Base-by-base conservation (phyloP, 495 filamentous ascomycete species). In the Lophiostoma macrostomum region DNA sequence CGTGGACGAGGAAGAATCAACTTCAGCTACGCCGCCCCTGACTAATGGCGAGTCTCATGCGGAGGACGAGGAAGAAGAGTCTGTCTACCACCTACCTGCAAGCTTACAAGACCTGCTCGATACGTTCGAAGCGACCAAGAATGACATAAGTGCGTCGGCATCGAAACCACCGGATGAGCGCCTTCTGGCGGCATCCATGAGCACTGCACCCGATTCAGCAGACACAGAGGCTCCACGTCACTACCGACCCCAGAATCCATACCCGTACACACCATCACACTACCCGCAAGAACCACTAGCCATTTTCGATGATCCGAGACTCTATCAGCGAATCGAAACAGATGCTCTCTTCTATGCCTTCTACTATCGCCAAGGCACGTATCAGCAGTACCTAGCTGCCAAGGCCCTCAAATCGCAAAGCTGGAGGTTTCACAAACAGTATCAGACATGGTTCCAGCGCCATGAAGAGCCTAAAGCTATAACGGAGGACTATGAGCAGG, bases 331-430 rank as follows among this genome's bases (percentile, higher is more conserved):
- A 27, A 91, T 97, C 41, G 93, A 98, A 57, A 88, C 91, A 3
- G 93, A 98, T 63, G 91, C 90, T 1, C 77, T 98, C n/a, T 98
- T 98, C 70, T 98, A 97, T 69, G 85, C 95, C 43, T 98, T 98
- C 71, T 98, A 98, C 74, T 98, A 98, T 74, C 87, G 91, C 19
- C 93, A 98, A 63, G 89, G 88, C 16, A 88, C 90, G 0, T 93
- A 95, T 65, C 90, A 96, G 64, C 93, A 98, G 66, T 96, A 90
- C 62, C 76, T 98, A n/a, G 88, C 93, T 0, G 93, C 94, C 4
- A 95, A 95, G 70, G 87, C 93, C 16, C 73, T 98, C 27, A 97
- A 97, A 65, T 85, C 87, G 55, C 91, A 97, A 69, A 97, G 93
- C 66, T 98, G 93, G 93, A 78, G 93, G 27, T 98, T 98, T 69